phyloP scores from a whole-genome alignment of 2,329 filamentous ascomycete species.

The Trichoderma koningiopsis region DNA sequence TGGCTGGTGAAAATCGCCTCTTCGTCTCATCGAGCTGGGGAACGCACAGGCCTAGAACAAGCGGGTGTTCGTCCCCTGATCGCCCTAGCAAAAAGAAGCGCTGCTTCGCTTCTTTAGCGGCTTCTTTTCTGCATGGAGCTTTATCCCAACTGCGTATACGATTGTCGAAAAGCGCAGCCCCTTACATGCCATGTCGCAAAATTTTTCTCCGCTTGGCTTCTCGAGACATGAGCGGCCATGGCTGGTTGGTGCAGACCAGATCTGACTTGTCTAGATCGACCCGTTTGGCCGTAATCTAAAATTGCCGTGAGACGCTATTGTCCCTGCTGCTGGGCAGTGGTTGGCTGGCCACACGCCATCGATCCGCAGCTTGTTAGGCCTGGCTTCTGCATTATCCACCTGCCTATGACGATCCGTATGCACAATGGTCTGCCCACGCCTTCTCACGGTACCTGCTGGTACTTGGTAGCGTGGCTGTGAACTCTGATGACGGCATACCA shows the following conservation, averaged over 20 bases:
- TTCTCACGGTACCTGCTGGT: not conserved
- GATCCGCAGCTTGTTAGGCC: constrained; percentile 24
- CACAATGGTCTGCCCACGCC: not conserved
- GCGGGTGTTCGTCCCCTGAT: not conserved
- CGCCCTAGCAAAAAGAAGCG: not conserved
- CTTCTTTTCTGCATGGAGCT: not conserved
- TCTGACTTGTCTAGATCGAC: constrained; percentile 26
- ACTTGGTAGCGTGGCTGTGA: not conserved
- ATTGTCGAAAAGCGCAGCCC: constrained; percentile 4
- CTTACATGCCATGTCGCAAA: constrained; percentile 21
- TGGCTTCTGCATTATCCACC: constrained; percentile 19
- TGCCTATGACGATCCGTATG: constrained; percentile 23
- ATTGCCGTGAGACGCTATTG: constrained; percentile 27
- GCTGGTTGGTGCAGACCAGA: constrained; percentile 24
- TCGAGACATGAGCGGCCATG: constrained; percentile 1
- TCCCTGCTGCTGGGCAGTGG: constrained; percentile 21
- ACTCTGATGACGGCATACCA: not conserved
- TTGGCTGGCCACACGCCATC: constrained; percentile 19
- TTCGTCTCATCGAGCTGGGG: not conserved
- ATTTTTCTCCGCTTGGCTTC: constrained; percentile 12
- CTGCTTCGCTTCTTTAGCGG: not conserved
- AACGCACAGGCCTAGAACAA: not conserved
- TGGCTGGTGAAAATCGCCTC: not conserved
- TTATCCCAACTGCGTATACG: not conserved
- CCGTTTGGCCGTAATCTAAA: constrained; percentile 26